Evolutionary conservation across 306 rosid genomes (phyloP).

Genomic region (Vigna trinervia): DNA sequence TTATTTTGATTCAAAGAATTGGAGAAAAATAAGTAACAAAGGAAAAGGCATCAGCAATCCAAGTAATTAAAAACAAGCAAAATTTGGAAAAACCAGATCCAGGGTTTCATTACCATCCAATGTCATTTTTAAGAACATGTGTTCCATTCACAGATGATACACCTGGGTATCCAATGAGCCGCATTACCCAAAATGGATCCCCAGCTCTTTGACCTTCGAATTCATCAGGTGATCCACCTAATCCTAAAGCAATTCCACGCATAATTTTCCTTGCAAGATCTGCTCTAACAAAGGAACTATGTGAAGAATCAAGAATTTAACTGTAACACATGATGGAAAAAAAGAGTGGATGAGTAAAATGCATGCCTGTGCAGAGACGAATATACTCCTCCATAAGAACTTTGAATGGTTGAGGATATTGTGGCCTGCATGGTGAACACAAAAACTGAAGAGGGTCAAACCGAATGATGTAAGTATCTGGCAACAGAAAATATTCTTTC

Average conservation of each 20-base stretch:
- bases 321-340: not conserved
- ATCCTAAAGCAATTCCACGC: slow-evolving; percentile 89
- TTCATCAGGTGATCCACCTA: slow-evolving; percentile 87
- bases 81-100: slow-evolving; percentile 7
- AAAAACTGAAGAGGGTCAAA: slow-evolving; percentile 26
- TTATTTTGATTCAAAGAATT: slow-evolving; percentile 42
- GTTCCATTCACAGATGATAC: slow-evolving; percentile 51
- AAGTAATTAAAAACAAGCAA: not conserved
- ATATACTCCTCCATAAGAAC: slow-evolving; percentile 76
- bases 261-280: slow-evolving; percentile 83
- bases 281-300: slow-evolving; percentile 46
- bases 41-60: slow-evolving; percentile 43
- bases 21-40: slow-evolving; percentile 37
- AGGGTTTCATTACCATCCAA: slow-evolving; percentile 78
- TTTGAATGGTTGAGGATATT: slow-evolving; percentile 67
- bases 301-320: slow-evolving; percentile 20
- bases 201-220: slow-evolving; percentile 96
- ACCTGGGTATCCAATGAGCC: slow-evolving; percentile 84
- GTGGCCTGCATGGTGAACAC: slow-evolving; percentile 67
- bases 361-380: slow-evolving; percentile 77
- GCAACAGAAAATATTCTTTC: not conserved
- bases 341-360: slow-evolving; percentile 30
- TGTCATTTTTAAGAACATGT: slow-evolving; percentile 49
- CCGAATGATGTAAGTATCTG: not conserved
- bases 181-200: slow-evolving; percentile 88